Percentiles rank a stretch among this genome's conserved stretches.
These are phyloP conservation scores for Cercospora berteroae DNA, from an alignment of 2,329 filamentous ascomycete genomes.

Conservation along the genomic window DNA sequence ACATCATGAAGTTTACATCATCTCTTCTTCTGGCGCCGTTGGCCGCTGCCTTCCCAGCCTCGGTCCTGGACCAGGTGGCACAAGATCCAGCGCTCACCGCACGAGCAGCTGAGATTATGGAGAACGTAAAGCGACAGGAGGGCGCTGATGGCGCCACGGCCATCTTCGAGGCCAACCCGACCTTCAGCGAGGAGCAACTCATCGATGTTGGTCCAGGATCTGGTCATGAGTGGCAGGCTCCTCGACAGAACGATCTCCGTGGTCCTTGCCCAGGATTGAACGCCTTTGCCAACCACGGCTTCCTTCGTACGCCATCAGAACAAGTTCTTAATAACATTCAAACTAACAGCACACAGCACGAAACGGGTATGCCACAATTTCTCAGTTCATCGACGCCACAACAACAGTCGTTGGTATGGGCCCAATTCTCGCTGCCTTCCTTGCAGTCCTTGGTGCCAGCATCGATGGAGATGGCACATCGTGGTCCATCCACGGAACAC, in stretches of 20 bases:
- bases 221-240: conserved; percentile 32
- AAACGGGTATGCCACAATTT: conserved; percentile 36
- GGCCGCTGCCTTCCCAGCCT: conserved; percentile 19
- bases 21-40: conserved; percentile 12
- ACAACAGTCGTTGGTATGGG: conserved; percentile 39
- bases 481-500: conserved; percentile 26
- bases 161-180: conserved; percentile 30
- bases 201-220: conserved; percentile 31
- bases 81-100: conserved; percentile 16
- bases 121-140: conserved; percentile 23
- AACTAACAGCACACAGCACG: neutral
- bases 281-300: conserved; percentile 31
- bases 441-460: conserved; percentile 20
- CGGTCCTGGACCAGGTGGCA: conserved; percentile 12
- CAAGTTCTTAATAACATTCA: neutral
- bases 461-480: conserved; percentile 21
- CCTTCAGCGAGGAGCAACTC: conserved; percentile 33
- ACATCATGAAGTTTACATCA: conserved; percentile 15
- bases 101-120: conserved; percentile 19
- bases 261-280: conserved; percentile 37
- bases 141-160: conserved; percentile 25
- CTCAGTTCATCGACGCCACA: conserved; percentile 33
- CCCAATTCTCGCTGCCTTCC: conserved; percentile 29
- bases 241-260: conserved; percentile 33
- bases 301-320: neutral